Conservation (phyloP, 805 yeast genomes). For the Candida oleophila region DNA sequence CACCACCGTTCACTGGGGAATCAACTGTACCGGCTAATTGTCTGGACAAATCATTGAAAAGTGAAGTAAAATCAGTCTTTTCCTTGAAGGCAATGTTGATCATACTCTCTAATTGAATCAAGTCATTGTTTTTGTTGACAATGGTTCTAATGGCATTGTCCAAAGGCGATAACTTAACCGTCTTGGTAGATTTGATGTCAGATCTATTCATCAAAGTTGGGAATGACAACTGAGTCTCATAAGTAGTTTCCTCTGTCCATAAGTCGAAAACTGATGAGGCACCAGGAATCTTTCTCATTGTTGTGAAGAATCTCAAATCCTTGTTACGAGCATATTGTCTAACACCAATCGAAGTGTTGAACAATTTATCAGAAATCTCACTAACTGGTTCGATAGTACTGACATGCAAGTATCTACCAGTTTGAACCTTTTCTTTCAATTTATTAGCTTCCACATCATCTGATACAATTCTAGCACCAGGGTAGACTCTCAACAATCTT, state of each 20-base stretch:
- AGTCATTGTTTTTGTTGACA: slow-evolving; percentile 66
- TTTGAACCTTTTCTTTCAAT: slow-evolving; percentile 49
- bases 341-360: slow-evolving; percentile 57
- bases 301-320: slow-evolving; percentile 67
- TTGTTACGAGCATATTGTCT: slow-evolving; percentile 74
- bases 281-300: slow-evolving; percentile 71
- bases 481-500: slow-evolving; percentile 69
- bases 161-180: slow-evolving; percentile 71
- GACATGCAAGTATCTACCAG: slow-evolving; percentile 74
- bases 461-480: slow-evolving; percentile 73
- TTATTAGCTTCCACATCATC: slow-evolving; percentile 57
- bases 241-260: slow-evolving; percentile 88
- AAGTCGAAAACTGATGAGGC: slow-evolving; percentile 67
- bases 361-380: slow-evolving; percentile 46
- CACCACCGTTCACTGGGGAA: slow-evolving; percentile 92
- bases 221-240: slow-evolving; percentile 71
- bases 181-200: slow-evolving; percentile 53
- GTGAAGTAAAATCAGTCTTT: slow-evolving; percentile 44
- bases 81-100: slow-evolving; percentile 53
- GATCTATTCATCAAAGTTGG: slow-evolving; percentile 87
- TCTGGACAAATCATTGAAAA: slow-evolving; percentile 66
- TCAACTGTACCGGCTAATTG: slow-evolving; percentile 83
- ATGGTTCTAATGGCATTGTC: slow-evolving; percentile 76
- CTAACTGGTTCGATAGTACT: slow-evolving; percentile 69
- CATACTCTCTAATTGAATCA: slow-evolving; percentile 64